Base-by-base conservation (phyloP, 768 basidiomycete species). In the Kwoniella botswanensis region DNA sequence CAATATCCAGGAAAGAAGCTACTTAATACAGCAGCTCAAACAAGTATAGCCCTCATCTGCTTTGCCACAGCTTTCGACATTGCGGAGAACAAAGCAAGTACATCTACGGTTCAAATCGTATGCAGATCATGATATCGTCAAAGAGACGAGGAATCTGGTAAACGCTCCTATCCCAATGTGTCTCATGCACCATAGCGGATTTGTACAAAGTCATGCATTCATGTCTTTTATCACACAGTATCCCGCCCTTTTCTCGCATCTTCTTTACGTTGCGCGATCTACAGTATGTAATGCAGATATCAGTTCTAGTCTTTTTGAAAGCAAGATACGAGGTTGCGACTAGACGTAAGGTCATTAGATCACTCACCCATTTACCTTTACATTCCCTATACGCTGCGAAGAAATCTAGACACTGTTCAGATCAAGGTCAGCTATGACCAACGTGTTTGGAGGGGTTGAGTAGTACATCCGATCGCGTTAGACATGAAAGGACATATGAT, bases 291-390 rank as follows among this genome's bases (percentile, higher is more conserved):
- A 56, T 35, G 63, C 53, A 26, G 44, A 42, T 44, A 58, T 18
- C 21, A 46, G 24, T 64, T 50, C 42, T 53, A 50, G 18, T 46
- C 56, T 29, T 15, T 17, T 50, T 11, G n/a, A 13, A 17, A 29
- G 3, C 7, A 24, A n/a, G 46, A 24, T 22, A 4, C 18, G 41
- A 56, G 13, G n/a, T 54, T 43, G 17, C n/a, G 22, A 24, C 50
- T 10, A 46, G 57, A 53, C 21, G 44, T 43, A 29, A 56, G 59
- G 15, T 17, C 22, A 52, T 41, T 59, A 13, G 17, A 18, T 6
- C 24, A 65, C 81, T 63, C 60, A 81, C 82, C 82, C 82, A 83
- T 76, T 76, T 80, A 18, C 70, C 74, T 65, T 83, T 83, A 72
- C 82, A 83, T 64, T 82, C 82, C 68, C 80, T 66, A 65, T 83